Conservation (phyloP, 352 stramenopile species). For the Thraustochytrium sp. region DNA sequence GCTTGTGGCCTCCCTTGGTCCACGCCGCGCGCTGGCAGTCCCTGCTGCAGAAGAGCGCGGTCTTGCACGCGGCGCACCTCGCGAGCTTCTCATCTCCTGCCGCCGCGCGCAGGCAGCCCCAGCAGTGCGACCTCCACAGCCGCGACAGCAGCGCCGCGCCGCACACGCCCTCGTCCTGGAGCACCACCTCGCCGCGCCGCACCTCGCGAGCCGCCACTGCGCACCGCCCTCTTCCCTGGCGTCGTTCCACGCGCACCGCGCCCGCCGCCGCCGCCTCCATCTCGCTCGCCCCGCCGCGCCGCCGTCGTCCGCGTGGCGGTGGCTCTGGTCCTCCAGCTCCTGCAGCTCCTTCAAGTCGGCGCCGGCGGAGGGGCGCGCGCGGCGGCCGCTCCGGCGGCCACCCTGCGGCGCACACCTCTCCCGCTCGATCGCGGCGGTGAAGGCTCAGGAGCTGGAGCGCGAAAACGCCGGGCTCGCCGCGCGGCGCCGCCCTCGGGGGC, state of each 20-base stretch:
- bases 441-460: too few relatives aligned
- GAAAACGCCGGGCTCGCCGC: too few relatives aligned
- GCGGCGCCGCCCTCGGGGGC: too few relatives aligned
- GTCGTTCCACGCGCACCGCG: neutral
- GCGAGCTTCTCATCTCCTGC: neutral
- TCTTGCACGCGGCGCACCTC: constrained; percentile 62
- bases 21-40: constrained; percentile 75
- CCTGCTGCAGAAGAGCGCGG: constrained; percentile 70
- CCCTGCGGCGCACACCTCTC: too few relatives aligned
- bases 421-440: too few relatives aligned
- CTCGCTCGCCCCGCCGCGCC: too few relatives aligned
- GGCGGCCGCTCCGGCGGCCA: too few relatives aligned
- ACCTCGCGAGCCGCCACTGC: neutral
- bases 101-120: neutral
- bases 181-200: neutral
- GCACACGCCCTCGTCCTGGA: neutral
- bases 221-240: neutral
- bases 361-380: too few relatives aligned
- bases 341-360: too few relatives aligned
- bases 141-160: neutral
- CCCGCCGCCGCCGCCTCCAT: neutral
- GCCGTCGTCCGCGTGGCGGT: too few relatives aligned
- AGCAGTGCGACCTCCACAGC: neutral
- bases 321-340: too few relatives aligned
- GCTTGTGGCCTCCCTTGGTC: constrained; percentile 76